Percentiles rank a stretch among this genome's conserved stretches.
Evolutionary conservation across 345 rosid species (phyloP).

Genomic region (Lepidium didymum): DNA sequence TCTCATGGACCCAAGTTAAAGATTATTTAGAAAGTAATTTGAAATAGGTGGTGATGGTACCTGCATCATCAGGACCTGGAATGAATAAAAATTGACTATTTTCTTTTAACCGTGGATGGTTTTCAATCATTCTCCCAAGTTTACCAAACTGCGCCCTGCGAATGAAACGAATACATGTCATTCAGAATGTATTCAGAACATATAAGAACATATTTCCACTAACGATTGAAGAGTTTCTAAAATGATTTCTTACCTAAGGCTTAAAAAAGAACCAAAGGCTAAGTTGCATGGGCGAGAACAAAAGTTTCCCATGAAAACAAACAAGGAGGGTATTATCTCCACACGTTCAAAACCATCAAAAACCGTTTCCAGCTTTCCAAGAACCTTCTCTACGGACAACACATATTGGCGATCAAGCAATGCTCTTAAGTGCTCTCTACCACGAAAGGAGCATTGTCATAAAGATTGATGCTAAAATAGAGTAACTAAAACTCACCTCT

Average conservation of each 20-base stretch:
- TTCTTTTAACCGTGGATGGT: conserved; percentile 71
- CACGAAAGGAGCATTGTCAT: not conserved
- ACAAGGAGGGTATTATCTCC: conserved; percentile 82
- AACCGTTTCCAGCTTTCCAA: conserved; percentile 68
- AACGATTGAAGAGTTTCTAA: not conserved
- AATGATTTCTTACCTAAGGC: conserved; percentile 52
- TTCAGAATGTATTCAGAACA: not conserved
- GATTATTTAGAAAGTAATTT: not conserved
- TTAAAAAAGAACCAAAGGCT: conserved; percentile 65
- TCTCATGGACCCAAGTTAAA: not conserved
- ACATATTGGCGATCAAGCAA: conserved; percentile 29
- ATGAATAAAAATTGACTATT: conserved; percentile 78
- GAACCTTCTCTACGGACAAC: conserved; percentile 61
- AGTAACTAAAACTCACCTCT: conserved; percentile 47
- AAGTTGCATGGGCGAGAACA: conserved; percentile 80
- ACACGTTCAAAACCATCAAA: conserved; percentile 70
- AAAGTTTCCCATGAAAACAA: conserved; percentile 95
- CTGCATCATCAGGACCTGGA: conserved; percentile 93
- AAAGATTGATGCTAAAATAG: not conserved
- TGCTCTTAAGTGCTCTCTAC: conserved; percentile 1
- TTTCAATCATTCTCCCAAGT: conserved; percentile 67
- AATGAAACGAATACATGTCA: not conserved
- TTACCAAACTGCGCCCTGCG: conserved; percentile 68
- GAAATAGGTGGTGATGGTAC: conserved; percentile 30
- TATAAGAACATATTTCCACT: not conserved